Conservation (phyloP, 805 yeast genomes). For the Wilhelminamyces savonicus region DNA sequence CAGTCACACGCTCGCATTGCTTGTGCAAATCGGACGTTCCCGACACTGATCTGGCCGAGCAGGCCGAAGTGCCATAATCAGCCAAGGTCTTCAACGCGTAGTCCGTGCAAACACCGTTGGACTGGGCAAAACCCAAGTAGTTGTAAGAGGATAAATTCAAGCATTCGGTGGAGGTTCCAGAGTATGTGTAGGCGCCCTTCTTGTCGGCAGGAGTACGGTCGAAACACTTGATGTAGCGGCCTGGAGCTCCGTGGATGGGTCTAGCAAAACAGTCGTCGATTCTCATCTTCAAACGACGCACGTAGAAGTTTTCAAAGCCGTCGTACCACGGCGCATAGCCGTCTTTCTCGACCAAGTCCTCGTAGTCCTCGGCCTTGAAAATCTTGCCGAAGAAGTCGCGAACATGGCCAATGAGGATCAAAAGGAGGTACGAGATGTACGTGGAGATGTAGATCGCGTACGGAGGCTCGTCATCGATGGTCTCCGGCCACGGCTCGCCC, state of each 20-base stretch:
- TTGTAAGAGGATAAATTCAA: slow-evolving; percentile 87
- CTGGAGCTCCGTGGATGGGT: slow-evolving; percentile 97
- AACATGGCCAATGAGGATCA: slow-evolving; percentile 84
- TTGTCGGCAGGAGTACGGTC: slow-evolving; percentile 69
- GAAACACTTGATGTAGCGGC: slow-evolving; percentile 77
- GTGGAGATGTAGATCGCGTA: slow-evolving; percentile 74
- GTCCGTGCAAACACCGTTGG: slow-evolving; percentile 86
- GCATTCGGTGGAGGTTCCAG: slow-evolving; percentile 73
- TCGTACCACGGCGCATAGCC: slow-evolving; percentile 97
- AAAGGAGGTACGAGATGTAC: slow-evolving; percentile 74
- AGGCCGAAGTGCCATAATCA: slow-evolving; percentile 70
- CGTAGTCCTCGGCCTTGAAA: slow-evolving; percentile 61
- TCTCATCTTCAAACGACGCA: slow-evolving; percentile 84
- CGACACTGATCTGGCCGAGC: slow-evolving; percentile 67
- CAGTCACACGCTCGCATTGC: slow-evolving; percentile 69
- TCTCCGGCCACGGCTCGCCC: slow-evolving; percentile 53
- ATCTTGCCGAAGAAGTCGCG: slow-evolving; percentile 81
- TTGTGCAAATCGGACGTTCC: slow-evolving; percentile 76
- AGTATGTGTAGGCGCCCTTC: slow-evolving; percentile 55
- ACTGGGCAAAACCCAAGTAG: slow-evolving; percentile 95
- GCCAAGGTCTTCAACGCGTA: slow-evolving; percentile 57
- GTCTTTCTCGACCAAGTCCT: slow-evolving; percentile 64
- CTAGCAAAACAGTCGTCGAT: slow-evolving; percentile 93
- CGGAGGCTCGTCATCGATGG: slow-evolving; percentile 81
- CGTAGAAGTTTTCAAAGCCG: slow-evolving; percentile 88